phyloP scores from a whole-genome alignment of 1,284 basidiomycete genomes.

The Rhodotorula sp. region DNA sequence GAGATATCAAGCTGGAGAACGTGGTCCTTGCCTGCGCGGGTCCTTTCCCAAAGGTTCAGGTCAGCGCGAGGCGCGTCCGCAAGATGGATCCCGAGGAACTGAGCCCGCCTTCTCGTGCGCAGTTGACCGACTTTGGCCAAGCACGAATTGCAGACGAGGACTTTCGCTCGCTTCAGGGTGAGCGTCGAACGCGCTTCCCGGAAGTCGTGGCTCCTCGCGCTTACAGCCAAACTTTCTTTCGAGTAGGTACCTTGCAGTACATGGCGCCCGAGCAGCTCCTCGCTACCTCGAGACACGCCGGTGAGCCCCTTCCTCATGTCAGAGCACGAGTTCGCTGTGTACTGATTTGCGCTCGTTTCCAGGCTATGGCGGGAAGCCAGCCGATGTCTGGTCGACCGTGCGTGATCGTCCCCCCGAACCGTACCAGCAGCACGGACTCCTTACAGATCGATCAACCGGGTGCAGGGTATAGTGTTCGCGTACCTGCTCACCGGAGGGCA shows the following conservation, averaged over 20 bases:
- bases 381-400: constrained; percentile 74
- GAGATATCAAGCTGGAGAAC: constrained; percentile 77
- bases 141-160: constrained; percentile 70
- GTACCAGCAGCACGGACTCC: no score
- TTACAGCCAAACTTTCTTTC: neutral
- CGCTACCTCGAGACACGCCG: constrained; percentile 63
- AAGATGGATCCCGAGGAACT: neutral
- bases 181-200: neutral
- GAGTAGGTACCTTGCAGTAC: constrained; percentile 67
- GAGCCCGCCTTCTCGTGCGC: constrained; percentile 50
- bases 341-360: neutral
- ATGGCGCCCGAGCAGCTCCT: constrained; percentile 78
- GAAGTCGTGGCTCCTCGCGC: neutral
- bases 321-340: neutral
- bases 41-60: constrained; percentile 60
- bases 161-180: constrained; percentile 60
- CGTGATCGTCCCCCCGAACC: neutral
- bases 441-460: accelerated
- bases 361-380: constrained; percentile 72
- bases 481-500: constrained; percentile 61
- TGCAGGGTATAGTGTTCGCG: constrained; percentile 65
- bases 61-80: neutral
- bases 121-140: constrained; percentile 82
- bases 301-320: neutral
- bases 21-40: constrained; percentile 66